Conservation (phyloP, 1,139 yeast genomes). For the Scheffersomyces lignicola region DNA sequence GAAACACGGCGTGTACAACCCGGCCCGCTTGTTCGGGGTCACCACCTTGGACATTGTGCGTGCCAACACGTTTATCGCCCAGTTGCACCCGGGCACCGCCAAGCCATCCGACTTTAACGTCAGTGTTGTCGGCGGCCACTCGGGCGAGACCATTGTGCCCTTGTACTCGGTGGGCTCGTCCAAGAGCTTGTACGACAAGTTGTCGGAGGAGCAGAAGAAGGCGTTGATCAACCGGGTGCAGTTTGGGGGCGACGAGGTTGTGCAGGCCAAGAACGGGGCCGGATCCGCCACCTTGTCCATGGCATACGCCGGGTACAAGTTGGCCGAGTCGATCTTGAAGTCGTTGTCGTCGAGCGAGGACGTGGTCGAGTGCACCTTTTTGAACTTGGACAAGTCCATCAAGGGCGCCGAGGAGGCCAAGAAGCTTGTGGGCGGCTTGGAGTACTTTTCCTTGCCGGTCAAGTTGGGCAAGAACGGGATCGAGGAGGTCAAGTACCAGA, state of each 20-base stretch:
- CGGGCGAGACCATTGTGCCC: slow-evolving; percentile 98
- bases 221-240: slow-evolving; percentile 89
- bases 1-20: slow-evolving; percentile 84
- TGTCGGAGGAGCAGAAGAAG: slow-evolving; percentile 57
- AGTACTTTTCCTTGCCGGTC: slow-evolving; percentile 91
- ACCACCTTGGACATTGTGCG: slow-evolving; percentile 95
- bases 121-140: slow-evolving; percentile 95
- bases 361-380: slow-evolving; percentile 77
- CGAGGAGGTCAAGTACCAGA: slow-evolving; percentile 53
- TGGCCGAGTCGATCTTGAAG: slow-evolving; percentile 83
- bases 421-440: slow-evolving; percentile 70
- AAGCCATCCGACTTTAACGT: slow-evolving; percentile 74
- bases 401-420: slow-evolving; percentile 79
- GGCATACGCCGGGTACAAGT: slow-evolving; percentile 98
- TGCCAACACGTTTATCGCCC: slow-evolving; percentile 87
- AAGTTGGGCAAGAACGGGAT: slow-evolving; percentile 90
- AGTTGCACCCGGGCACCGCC: slow-evolving; percentile 49
- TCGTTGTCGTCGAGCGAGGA: slow-evolving; percentile 70
- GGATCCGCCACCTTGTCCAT: slow-evolving; percentile 98
- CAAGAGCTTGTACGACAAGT: slow-evolving; percentile 46
- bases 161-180: slow-evolving; percentile 63
- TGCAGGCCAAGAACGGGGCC: slow-evolving; percentile 97
- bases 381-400: slow-evolving; percentile 44
- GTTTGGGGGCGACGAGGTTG: slow-evolving; percentile 99
- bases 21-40: slow-evolving; percentile 91